phyloP scores from a whole-genome alignment of 768 basidiomycete genomes.

The Tephrocybe sp. region DNA sequence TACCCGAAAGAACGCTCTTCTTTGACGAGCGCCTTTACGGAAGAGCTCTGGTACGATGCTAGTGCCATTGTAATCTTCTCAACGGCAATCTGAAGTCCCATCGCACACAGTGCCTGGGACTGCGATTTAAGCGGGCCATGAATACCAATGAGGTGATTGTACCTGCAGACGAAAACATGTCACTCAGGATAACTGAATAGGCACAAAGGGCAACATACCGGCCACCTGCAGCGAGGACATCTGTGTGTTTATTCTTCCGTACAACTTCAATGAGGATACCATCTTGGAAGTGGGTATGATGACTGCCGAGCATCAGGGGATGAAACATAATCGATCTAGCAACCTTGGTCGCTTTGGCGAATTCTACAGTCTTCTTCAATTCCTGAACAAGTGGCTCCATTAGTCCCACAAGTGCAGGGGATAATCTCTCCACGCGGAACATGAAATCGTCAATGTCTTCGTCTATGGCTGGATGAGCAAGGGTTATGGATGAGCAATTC shows the following conservation, averaged over 20 bases:
- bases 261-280: conserved; percentile 79
- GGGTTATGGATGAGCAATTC: not conserved
- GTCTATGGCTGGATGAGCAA: conserved; percentile 34
- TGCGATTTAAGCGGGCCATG: conserved; percentile 58
- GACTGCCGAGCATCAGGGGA: conserved; percentile 72
- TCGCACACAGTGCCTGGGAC: conserved; percentile 57
- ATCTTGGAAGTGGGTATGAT: conserved; percentile 65
- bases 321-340: conserved; percentile 62
- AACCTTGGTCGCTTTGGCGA: conserved; percentile 62
- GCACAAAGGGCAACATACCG: conserved; percentile 43
- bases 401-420: conserved; percentile 48
- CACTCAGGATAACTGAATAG: not conserved
- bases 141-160: conserved; percentile 67
- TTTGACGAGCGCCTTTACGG: conserved; percentile 69
- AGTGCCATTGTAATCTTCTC: conserved; percentile 75
- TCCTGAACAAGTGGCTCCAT: conserved; percentile 58
- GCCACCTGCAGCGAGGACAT: conserved; percentile 81
- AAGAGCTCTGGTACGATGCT: conserved; percentile 68
- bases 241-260: conserved; percentile 59
- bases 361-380: conserved; percentile 61
- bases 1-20: conserved; percentile 83
- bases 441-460: conserved; percentile 62
- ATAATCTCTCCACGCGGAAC: conserved; percentile 57
- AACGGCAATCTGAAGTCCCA: conserved; percentile 75
- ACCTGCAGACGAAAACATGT: conserved; percentile 38